Evolutionary conservation across 1,139 yeast genomes (phyloP), one percentile per base, ranked within the genome.

Genomic region (Hansenula anomala): DNA sequence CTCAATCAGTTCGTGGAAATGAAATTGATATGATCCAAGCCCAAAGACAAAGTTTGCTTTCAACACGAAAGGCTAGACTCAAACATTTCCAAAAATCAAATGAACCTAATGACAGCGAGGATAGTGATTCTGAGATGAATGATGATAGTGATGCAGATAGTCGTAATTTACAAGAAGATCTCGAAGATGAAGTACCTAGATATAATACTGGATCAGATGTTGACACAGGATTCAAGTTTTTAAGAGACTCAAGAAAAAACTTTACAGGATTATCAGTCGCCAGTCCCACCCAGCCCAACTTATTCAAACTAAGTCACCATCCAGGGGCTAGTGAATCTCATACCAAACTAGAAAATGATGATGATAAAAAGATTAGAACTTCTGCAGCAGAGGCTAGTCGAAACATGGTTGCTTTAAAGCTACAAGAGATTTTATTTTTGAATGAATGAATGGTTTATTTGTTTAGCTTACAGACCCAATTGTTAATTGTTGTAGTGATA

Each of bases 341-440:
- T n/a, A 19, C 25, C 4, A 18, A 18, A 17, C 17, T 14, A 12
- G 36, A 24, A 29, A 28, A 15, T 15, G 12, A 11, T 12, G 40
- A 40, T 24, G 34, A 35, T 22, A 41, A 34, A 14, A 24, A 20
- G 24, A 30, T 40, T 4, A 38, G 34, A 18, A 36, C 35, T 3
- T 18, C 42, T 1, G 54, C 53, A 4, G 52, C 54, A 2, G 49
- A 45, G 15, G 51, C 53, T 4, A 46, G 55, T 19, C 49, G 59
- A 35, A 54, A 52, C 30, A 40, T 62, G 43, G 41, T 60, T 44
- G 51, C 54, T 14, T 37, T 54, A 32, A 59, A 61, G 35, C 30
- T 58, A 24, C 65, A 61, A 39, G 51, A 55, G 36, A 45, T 49
- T 25, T 32, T 59, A n/a, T 59, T 58, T 37, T 34, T 52, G 33